Evolutionary conservation across 2,329 filamentous ascomycete species (phyloP), one percentile per base, ranked within the genome.

Genomic region (Cercospora zeina): DNA sequence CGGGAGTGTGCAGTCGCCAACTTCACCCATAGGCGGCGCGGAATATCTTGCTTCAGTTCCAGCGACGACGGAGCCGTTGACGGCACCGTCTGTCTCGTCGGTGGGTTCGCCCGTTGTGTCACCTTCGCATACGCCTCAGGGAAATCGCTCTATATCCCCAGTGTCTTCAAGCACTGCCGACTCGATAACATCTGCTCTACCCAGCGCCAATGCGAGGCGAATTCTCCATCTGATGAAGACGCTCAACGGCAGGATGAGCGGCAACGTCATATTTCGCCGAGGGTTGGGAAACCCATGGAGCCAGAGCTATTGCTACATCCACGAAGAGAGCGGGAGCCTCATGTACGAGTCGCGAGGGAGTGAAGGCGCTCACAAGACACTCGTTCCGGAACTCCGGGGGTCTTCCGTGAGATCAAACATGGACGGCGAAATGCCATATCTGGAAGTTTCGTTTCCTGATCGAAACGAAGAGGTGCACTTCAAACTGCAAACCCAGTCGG

Each of bases 191-290:
- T 69, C 69, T 4, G 62, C 36, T 64, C 73, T 72, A 69, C 78
- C 60, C 68, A 77, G 69, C 37, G 82, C 84, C 19, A 88, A 92
- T 75, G 86, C 88, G 39, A 67, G 62, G 33, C 88, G 86, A 71
- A 83, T 93, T 27, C 78, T 92, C 58, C 81, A 86, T 69, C 77
- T 95, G 63, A 93, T 95, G 89, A 90, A 87, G 74, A 87, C 83
- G 24, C 79, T 91, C 6, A 89, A 88, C 70, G 90, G 91, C 30
- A 84, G 87, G 67, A 95, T 93, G 90, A 87, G 87, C 69, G 90
- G 90, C 60, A 86, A 88, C 67, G 81, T 92, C 31, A 87, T 90
- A 66, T 93, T 90, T 72, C 85, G 89, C 69, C 81, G 81, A 47
- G 85, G 86, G 37, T 79, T 81, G 13, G 79, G 80, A 24, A 85